Evolutionary conservation across 805 yeast species (phyloP), one percentile per base, ranked within the genome.

Genomic region (Lipomyces lipofer): DNA sequence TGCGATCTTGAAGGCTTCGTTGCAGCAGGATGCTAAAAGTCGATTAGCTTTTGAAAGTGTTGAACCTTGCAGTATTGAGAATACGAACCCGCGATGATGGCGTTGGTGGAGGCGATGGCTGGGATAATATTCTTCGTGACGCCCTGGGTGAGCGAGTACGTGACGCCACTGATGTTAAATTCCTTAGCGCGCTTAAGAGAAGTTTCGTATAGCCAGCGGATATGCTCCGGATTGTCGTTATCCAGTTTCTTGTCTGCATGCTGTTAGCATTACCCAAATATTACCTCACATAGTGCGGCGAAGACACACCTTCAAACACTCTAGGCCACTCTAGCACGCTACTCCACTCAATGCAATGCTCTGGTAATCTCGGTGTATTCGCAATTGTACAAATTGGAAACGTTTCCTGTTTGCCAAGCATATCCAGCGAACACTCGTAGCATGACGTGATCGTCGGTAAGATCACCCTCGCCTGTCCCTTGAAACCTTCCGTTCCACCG

Each of bases 311-410:
- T 32, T 78, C 76, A 52, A 78, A 77, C 2, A 62, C 59, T 45
- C 74, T 70, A 1, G 84, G 84, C 95, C 96, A 88, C 62, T 81
- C 84, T 2, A 88, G 73, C 29, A 83, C 84, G 55, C 82, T 81
- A 0, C 92, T 90, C 86, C 94, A 92, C 68, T 91, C 96, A 8
- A 92, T 84, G 64, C 97, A 90, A 69, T 92, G 98, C 64, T 91
- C 97, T 0, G 97, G 94, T 7, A 89, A 71, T 56, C 98, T 72
- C n/a, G 98, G 98, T 7, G 94, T 89, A 54, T 90, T 86, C 1
- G 97, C 95, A 48, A 94, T 84, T 0, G 98, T 94, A 69, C 98
- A 94, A 61, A 92, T 83, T 1, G 98, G 97, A 63, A 83, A 88
- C 0, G 89, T 84, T 8, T 75, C 73, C 57, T 78, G 81, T 24